Percentiles rank a stretch among this genome's conserved stretches.
Conservation (phyloP, 1,139 yeast genomes). For the Candida sanyaensis region DNA sequence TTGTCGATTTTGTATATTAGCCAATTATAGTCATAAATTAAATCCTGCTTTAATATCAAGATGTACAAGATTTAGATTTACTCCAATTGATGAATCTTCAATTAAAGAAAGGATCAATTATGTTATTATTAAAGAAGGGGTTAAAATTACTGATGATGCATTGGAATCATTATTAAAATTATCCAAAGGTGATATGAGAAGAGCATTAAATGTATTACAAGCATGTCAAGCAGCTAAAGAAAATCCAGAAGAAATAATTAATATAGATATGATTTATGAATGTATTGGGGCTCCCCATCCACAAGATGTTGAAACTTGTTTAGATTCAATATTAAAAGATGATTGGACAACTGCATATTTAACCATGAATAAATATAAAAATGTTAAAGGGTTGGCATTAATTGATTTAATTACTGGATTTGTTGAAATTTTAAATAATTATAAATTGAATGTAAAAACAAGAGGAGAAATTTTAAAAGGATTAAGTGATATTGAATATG, state of each 20-base stretch:
- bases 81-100: conserved; percentile 73
- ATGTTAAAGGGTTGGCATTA: conserved; percentile 80
- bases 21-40: conserved; percentile 93
- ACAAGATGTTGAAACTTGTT: conserved; percentile 70
- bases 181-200: conserved; percentile 94
- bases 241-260: conserved; percentile 50
- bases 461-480: conserved; percentile 67
- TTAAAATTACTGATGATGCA: conserved; percentile 62
- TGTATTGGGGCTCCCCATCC: conserved; percentile 98
- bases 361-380: conserved; percentile 65
- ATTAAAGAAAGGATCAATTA: conserved; percentile 64
- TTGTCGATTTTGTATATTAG: conserved; percentile 93
- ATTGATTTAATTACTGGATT: conserved; percentile 82
- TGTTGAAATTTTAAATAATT: conserved; percentile 63
- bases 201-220: conserved; percentile 90
- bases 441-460: conserved; percentile 64
- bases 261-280: conserved; percentile 78
- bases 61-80: conserved; percentile 92
- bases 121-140: conserved; percentile 69
- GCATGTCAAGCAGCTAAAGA: conserved; percentile 81
- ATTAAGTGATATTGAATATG: conserved; percentile 84
- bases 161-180: conserved; percentile 64
- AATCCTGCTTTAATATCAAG: conserved; percentile 94
- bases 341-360: conserved; percentile 83
- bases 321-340: conserved; percentile 77